Evolutionary conservation across 2,329 filamentous ascomycete genomes (phyloP), one percentile per base, ranked within the genome.

Genomic region (Trichoderma koningii): DNA sequence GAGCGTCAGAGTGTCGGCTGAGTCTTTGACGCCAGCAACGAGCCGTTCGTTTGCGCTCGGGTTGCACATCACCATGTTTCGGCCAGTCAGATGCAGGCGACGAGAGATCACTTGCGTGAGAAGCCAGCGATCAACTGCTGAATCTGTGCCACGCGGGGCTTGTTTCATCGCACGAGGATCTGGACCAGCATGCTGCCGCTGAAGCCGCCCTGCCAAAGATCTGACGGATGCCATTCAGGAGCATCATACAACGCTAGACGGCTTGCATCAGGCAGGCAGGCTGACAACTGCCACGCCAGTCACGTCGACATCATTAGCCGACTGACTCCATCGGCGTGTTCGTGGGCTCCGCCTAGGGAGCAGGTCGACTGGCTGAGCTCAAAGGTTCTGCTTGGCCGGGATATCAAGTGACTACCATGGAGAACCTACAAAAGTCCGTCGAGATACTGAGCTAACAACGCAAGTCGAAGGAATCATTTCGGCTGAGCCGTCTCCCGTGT

Each of bases 131-230:
- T 52, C 34, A 51, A 45, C 56, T 66, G 77, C 73, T 76, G 77
- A 71, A 75, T 74, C 68, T 71, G 79, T 79, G 74, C 67, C 66
- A 78, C 71, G 38, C 56, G 41, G 60, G 38, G 14, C 45, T 28
- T 26, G 63, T 62, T 62, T 64, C 51, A 53, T 51, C 55, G 45
- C 62, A 52, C 50, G 52, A 59, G 59, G 59, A 66, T 48, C 47
- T 65, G 55, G 38, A 47, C 55, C 48, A 65, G 48, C 30, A 59
- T 38, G 38, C 47, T 55, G 38, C 50, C 50, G 26, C 57, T 52
- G 42, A 51, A 53, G 57, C 48, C 56, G 51, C 59, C 50, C 23
- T 44, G 64, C 30, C 34, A 63, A 12, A 59, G 21, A 52, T 48
- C 45, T 45, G 38, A 48, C 42, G 63, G 63, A 26, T 53, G 63